Evolutionary conservation across 2,329 filamentous ascomycete species (phyloP).

Genomic region (Ophiostoma piceae): DNA sequence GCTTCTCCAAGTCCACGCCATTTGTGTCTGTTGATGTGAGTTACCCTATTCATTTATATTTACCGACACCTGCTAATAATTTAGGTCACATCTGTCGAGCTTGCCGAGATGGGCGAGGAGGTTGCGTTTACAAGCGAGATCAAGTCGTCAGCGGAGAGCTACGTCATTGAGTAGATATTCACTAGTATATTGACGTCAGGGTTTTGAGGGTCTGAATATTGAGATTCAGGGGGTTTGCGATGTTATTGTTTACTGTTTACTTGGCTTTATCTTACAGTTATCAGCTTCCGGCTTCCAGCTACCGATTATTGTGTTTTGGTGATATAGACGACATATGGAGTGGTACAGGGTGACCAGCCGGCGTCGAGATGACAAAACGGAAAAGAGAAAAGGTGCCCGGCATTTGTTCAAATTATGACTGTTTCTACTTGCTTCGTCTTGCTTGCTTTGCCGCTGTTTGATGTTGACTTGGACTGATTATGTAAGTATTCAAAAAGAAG

Average conservation of each 20-base stretch:
- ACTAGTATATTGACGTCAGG: not conserved
- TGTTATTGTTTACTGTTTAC: not conserved
- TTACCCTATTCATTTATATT: conserved; percentile 47
- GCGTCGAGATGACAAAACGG: conserved; percentile 14
- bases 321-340: conserved; percentile 18
- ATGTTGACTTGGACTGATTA: not conserved
- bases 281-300: not conserved
- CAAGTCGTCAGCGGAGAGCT: conserved; percentile 70
- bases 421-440: not conserved
- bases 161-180: conserved; percentile 60
- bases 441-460: not conserved
- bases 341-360: conserved; percentile 15
- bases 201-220: not conserved
- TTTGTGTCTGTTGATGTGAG: conserved; percentile 80
- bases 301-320: not conserved
- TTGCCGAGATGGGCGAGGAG: conserved; percentile 71
- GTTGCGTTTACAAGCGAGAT: conserved; percentile 79
- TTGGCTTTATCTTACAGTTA: not conserved
- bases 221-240: not conserved
- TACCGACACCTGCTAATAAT: not conserved
- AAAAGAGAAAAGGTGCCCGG: not conserved
- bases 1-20: conserved; percentile 78
- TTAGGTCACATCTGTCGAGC: conserved; percentile 55
- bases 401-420: not conserved
- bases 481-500: not conserved